A percentile compares a stretch with the other conserved stretches of the same genome.
Evolutionary conservation across 306 rosid genomes (phyloP).

Genomic region (Quercus rubra): DNA sequence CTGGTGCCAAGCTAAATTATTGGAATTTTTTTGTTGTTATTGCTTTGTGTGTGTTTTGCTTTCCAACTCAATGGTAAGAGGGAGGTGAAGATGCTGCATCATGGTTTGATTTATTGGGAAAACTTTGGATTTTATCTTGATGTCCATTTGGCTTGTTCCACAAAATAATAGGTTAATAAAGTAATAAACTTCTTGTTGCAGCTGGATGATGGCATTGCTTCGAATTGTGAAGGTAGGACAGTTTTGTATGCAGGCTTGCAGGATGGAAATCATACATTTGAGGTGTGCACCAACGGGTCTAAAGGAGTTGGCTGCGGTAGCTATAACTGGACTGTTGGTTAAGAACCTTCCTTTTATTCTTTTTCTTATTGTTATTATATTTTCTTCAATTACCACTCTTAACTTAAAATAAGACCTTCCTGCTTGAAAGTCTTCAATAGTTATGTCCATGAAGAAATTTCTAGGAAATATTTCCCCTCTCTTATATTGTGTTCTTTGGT

Average conservation of each 20-base stretch:
- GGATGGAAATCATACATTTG: constrained; percentile 75
- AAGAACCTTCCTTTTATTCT: constrained; percentile 29
- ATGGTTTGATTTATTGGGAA: neutral
- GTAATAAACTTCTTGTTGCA: constrained; percentile 27
- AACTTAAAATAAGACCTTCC: neutral
- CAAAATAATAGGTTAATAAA: neutral
- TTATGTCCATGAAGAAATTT: neutral
- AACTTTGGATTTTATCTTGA: neutral
- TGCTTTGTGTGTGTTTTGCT: neutral
- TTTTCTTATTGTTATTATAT: neutral
- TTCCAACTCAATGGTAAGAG: neutral
- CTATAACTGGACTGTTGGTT: constrained; percentile 81
- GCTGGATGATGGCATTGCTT: constrained; percentile 59
- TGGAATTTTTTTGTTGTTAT: neutral
- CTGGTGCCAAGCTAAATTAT: neutral
- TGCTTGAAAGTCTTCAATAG: neutral
- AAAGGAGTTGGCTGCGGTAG: constrained; percentile 55
- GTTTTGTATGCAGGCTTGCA: constrained; percentile 45
- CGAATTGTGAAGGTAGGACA: constrained; percentile 45
- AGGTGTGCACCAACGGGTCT: constrained; percentile 58
- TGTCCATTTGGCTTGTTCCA: neutral
- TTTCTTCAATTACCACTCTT: neutral
- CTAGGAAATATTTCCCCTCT: neutral
- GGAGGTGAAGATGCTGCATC: neutral
- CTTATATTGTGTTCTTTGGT: neutral